Evolutionary conservation across 2,329 filamentous ascomycete genomes (phyloP), one percentile per base, ranked within the genome.

Genomic region (Sphaerulina vaccinii): DNA sequence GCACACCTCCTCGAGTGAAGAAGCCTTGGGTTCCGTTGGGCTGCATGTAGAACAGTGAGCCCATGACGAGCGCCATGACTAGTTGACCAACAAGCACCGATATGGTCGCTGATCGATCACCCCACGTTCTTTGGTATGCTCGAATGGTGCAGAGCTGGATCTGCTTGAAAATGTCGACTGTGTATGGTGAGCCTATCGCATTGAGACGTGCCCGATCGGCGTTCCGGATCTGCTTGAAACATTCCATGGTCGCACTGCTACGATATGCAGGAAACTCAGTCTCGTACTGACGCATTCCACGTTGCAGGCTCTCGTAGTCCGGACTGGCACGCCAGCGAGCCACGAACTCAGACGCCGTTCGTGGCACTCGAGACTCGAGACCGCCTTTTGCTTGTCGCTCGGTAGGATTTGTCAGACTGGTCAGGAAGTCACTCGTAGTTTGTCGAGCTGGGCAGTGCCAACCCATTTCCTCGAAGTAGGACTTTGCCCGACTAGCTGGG

Each of bases 181-280:
- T 95, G 69, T 86, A 96, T 0, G 90, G 89, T 1, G 88, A 93
- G n/a, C n/a, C n/a, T n/a, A n/a, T n/a, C n/a, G n/a, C n/a, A n/a
- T n/a, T n/a, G n/a, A n/a, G n/a, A n/a, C n/a, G n/a, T n/a, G n/a
- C n/a, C n/a, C n/a, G n/a, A n/a, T n/a, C n/a, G 66, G 81, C 80
- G 39, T 77, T 69, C 2, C 88, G 85, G 59, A 69, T 68, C 19
- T 51, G 35, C 62, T 73, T 75, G 6, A 75, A 70, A 60, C 77
- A 72, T 54, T 76, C 72, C 7, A 68, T 68, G 36, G 66, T 62
- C 19, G 74, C 69, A 29, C 73, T 76, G 24, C 70, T 66, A 10
- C 70, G 69, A 59, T 77, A 78, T 41, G 68, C 67, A 54, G 74
- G 56, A 15, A 49, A 16, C 23, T 70, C 66, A 3, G 71, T 51